Percentiles rank a stretch among this genome's conserved stretches.
These are phyloP conservation scores for Rhizopogon vulgaris DNA, from an alignment of 768 basidiomycete species.

Conservation along the genomic window DNA sequence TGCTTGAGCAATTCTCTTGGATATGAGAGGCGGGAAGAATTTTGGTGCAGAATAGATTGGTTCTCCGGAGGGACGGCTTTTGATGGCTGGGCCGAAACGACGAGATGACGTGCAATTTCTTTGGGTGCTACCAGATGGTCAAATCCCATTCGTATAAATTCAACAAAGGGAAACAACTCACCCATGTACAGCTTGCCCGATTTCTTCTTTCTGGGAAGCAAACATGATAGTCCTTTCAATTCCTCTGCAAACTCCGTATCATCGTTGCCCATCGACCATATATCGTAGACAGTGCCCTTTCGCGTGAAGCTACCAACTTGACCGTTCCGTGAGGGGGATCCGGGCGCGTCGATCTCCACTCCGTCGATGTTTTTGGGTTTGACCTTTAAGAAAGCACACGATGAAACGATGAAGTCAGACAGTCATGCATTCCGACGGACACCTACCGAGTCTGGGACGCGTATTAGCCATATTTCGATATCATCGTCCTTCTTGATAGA, in stretches of 20 bases:
- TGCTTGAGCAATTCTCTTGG: constrained; percentile 59
- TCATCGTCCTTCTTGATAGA: constrained; percentile 47
- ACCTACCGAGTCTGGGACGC: constrained; percentile 57
- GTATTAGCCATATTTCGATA: constrained; percentile 64
- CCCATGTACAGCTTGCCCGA: constrained; percentile 54
- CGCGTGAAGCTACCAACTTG: constrained; percentile 45
- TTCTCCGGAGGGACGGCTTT: constrained; percentile 14
- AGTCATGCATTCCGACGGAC: constrained; percentile 18
- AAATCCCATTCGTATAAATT: neutral
- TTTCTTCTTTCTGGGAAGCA: constrained; percentile 60
- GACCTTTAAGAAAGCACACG: constrained; percentile 34
- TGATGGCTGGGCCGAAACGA: constrained; percentile 47
- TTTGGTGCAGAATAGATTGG: constrained; percentile 29
- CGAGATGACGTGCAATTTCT: constrained; percentile 50
- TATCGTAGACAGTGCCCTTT: constrained; percentile 52
- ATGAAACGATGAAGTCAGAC: neutral
- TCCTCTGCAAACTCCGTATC: constrained; percentile 44
- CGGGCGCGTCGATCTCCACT: constrained; percentile 40
- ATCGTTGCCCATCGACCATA: constrained; percentile 55
- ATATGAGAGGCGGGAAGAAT: constrained; percentile 52
- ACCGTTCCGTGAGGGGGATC: constrained; percentile 31
- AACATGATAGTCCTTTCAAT: constrained; percentile 50
- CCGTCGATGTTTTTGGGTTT: constrained; percentile 59
- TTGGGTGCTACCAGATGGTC: constrained; percentile 42
- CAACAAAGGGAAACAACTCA: constrained; percentile 17